Evolutionary conservation across 768 basidiomycete genomes (phyloP).

Genomic region (Naganishia onofrii): DNA sequence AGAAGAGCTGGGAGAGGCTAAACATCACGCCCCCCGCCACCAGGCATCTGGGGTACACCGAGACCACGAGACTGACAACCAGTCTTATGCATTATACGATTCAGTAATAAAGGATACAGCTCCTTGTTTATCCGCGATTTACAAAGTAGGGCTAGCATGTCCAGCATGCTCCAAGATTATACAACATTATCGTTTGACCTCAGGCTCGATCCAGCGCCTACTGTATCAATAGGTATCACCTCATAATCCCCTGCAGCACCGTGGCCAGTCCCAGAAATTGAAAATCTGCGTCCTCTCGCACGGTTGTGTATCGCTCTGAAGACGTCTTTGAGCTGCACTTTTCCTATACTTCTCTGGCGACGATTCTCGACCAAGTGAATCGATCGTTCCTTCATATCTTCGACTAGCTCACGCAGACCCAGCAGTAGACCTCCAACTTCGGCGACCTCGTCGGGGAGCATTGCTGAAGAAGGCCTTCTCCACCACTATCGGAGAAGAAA

Average conservation of each 20-base stretch:
- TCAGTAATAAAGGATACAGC: slow-evolving; percentile 4
- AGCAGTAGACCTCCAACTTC: slow-evolving; percentile 54
- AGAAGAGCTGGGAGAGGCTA: slow-evolving; percentile 30
- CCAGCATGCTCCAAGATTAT: slow-evolving; percentile 10
- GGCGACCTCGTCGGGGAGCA: slow-evolving; percentile 62
- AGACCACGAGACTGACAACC: too few species aligned
- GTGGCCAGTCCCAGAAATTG: background rate
- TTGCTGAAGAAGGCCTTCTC: slow-evolving; percentile 45
- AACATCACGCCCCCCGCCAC: background rate
- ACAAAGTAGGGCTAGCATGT: slow-evolving; percentile 10
- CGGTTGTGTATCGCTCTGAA: slow-evolving; percentile 16
- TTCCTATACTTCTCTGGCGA: slow-evolving; percentile 5
- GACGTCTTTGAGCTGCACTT: slow-evolving; percentile 7
- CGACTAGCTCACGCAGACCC: slow-evolving; percentile 55
- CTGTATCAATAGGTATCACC: slow-evolving; percentile 26
- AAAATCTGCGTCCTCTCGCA: slow-evolving; percentile 4
- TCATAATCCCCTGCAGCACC: slow-evolving; percentile 15
- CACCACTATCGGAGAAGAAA: slow-evolving; percentile 42
- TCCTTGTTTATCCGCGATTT: background rate
- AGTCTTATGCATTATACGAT: background rate
- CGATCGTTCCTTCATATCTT: slow-evolving; percentile 55
- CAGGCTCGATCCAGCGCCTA: background rate
- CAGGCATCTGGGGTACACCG: background rate
- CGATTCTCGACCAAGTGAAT: slow-evolving; percentile 11
- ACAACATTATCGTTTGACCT: slow-evolving; percentile 10